Evolutionary conservation across 2,329 filamentous ascomycete species (phyloP).

Genomic region (Fusarium cyanostomum): DNA sequence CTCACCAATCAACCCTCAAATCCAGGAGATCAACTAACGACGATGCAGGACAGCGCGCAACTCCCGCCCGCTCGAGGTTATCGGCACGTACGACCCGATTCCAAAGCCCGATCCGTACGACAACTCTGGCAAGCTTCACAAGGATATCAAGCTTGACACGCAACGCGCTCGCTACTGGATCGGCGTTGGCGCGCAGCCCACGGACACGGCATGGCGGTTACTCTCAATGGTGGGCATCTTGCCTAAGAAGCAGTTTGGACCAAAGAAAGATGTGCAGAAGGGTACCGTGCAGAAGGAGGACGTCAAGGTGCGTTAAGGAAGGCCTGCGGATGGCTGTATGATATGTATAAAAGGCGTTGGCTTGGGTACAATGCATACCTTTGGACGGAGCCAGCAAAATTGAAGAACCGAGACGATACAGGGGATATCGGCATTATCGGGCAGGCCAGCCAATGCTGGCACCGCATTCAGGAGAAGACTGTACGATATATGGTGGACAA

Average conservation of each 20-base stretch:
- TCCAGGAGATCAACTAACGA: not conserved
- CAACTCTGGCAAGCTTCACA: constrained; percentile 75
- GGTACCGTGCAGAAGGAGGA: constrained; percentile 40
- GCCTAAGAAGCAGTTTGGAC: constrained; percentile 51
- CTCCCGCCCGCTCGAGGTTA: constrained; percentile 90
- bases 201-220: constrained; percentile 87
- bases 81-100: constrained; percentile 79
- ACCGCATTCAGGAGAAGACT: constrained; percentile 1
- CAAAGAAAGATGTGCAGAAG: constrained; percentile 40
- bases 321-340: constrained; percentile 32
- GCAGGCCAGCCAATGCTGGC: not conserved
- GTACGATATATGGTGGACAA: constrained; percentile 25
- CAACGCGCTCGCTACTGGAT: constrained; percentile 92
- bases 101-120: constrained; percentile 70
- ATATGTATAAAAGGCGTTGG: constrained; percentile 45
- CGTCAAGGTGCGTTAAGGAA: constrained; percentile 45
- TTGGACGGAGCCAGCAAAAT: constrained; percentile 10
- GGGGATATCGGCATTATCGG: not conserved
- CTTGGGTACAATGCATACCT: constrained; percentile 29
- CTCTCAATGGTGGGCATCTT: constrained; percentile 75
- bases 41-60: constrained; percentile 79
- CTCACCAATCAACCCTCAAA: not conserved
- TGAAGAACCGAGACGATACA: not conserved
- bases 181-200: constrained; percentile 94
- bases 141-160: constrained; percentile 89